Percentiles rank a stretch among this genome's conserved stretches.
phyloP scores from a whole-genome alignment of 2,329 filamentous ascomycete species.

The Pyrenochaeta sp. region DNA sequence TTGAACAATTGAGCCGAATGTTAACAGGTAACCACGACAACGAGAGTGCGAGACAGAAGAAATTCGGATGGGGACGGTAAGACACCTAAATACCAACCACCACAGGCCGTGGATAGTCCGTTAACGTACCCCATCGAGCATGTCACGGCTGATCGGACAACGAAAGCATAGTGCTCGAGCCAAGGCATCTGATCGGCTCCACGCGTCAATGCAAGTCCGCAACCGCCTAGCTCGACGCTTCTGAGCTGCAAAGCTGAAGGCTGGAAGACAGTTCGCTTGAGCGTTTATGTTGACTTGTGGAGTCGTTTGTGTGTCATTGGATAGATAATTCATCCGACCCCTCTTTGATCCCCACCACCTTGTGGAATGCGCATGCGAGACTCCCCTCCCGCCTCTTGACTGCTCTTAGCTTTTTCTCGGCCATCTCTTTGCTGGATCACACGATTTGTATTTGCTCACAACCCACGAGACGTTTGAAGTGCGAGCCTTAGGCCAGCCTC shows the following conservation, averaged over 20 bases:
- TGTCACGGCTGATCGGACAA: conserved; percentile 30
- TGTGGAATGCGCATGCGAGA: conserved; percentile 18
- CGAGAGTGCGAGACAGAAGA: conserved; percentile 29
- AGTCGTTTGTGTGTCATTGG: conserved; percentile 26
- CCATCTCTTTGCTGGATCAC: background rate
- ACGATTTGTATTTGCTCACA: conserved; percentile 1
- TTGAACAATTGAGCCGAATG: conserved; percentile 8
- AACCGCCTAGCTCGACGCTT: conserved; percentile 28
- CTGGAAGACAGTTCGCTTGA: conserved; percentile 26
- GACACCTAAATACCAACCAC: conserved; percentile 40
- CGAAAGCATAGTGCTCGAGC: conserved; percentile 22
- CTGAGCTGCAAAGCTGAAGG: conserved; percentile 28
- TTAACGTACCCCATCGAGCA: conserved; percentile 32
- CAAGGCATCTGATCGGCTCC: conserved; percentile 33
- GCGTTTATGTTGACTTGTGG: conserved; percentile 13
- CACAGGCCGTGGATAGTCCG: conserved; percentile 19
- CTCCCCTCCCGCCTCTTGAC: conserved; percentile 27
- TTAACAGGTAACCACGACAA: conserved; percentile 35
- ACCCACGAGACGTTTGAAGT: background rate
- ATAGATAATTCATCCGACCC: conserved; percentile 29
- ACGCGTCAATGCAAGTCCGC: conserved; percentile 38
- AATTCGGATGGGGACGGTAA: conserved; percentile 20
- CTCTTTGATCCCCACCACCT: conserved; percentile 29
- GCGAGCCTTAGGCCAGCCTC: background rate
- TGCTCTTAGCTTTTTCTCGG: conserved; percentile 22